Conservation (phyloP, 2,329 filamentous ascomycete species). For the Chaetomium globosum region DNA sequence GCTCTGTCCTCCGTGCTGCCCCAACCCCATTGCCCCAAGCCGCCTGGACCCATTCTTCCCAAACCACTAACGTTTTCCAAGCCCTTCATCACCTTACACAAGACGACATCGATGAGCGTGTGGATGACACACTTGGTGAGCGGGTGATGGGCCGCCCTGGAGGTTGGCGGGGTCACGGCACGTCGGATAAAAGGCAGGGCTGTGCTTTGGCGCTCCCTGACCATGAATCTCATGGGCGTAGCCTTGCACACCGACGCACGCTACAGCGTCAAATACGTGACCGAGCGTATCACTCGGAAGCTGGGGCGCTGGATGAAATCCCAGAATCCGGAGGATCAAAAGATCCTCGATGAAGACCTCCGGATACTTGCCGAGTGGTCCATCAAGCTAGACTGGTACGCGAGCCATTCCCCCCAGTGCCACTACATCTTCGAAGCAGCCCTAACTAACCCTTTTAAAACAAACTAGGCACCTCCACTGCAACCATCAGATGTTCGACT, state of each 20-base stretch:
- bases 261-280: background rate
- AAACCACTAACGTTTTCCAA: background rate
- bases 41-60: no score
- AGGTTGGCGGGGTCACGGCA: background rate
- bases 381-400: background rate
- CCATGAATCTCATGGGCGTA: background rate
- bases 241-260: background rate
- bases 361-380: background rate
- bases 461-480: background rate
- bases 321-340: background rate
- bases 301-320: background rate
- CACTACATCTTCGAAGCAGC: background rate
- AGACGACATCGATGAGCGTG: background rate
- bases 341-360: no score
- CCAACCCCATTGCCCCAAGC: no score
- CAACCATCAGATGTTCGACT: background rate
- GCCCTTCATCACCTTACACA: background rate
- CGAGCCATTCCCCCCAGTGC: background rate
- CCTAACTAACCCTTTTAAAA: background rate
- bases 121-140: background rate
- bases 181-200: background rate
- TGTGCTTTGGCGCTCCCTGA: background rate
- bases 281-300: background rate
- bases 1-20: no score
- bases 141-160: background rate